Conservation (phyloP, 495 filamentous ascomycete genomes). For the Cladorrhinum samala region DNA sequence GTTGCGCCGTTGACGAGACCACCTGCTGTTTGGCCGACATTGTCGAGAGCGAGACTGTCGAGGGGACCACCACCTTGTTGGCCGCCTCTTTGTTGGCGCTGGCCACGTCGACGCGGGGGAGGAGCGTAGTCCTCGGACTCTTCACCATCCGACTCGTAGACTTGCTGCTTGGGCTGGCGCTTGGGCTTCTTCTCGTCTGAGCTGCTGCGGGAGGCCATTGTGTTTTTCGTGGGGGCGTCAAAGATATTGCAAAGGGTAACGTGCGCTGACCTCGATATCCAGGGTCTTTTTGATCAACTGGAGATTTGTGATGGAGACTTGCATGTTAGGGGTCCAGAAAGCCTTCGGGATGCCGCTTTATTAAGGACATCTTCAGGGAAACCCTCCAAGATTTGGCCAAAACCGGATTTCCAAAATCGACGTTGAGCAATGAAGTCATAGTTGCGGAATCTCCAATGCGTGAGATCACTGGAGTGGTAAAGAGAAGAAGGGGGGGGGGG, state of each 20-base stretch:
- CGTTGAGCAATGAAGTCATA: constrained; percentile 23
- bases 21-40: constrained; percentile 60
- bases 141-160: constrained; percentile 38
- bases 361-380: constrained; percentile 12
- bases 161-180: constrained; percentile 25
- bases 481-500: background rate
- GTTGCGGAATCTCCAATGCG: background rate
- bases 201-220: constrained; percentile 34
- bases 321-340: constrained; percentile 4
- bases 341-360: constrained; percentile 9
- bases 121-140: constrained; percentile 32
- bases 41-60: constrained; percentile 53
- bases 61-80: constrained; percentile 51
- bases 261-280: background rate
- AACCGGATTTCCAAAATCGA: constrained; percentile 16
- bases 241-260: background rate
- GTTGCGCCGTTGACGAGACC: constrained; percentile 53
- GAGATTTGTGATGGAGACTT: background rate
- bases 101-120: constrained; percentile 31
- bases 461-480: background rate
- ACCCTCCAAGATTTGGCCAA: constrained; percentile 8
- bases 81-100: constrained; percentile 39
- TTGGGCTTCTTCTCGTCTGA: constrained; percentile 28
- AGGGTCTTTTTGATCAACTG: constrained; percentile 1
- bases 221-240: constrained; percentile 5